Percentiles rank a stretch among this genome's conserved stretches.
Conservation (phyloP, 2,329 filamentous ascomycete genomes). For the Cercospora nicotianae region DNA sequence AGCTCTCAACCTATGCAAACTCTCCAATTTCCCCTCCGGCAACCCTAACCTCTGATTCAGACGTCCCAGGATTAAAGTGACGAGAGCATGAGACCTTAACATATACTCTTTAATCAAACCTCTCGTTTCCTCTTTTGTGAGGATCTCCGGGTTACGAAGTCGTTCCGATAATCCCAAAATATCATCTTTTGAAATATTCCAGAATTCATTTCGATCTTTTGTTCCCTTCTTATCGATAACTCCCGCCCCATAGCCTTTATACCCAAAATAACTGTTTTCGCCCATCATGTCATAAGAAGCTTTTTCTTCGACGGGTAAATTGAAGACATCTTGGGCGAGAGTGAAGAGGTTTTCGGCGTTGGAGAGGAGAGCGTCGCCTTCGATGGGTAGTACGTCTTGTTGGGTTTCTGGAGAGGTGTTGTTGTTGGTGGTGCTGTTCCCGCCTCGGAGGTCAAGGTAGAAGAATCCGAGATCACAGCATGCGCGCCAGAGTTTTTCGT, state of each 20-base stretch:
- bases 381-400: slow-evolving; percentile 13
- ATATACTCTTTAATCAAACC: slow-evolving; percentile 48
- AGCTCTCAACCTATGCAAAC: slow-evolving; percentile 48
- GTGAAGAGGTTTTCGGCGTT: slow-evolving; percentile 50
- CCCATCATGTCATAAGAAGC: slow-evolving; percentile 55
- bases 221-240: slow-evolving; percentile 52
- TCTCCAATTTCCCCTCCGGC: slow-evolving; percentile 43
- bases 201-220: slow-evolving; percentile 55
- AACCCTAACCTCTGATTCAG: slow-evolving; percentile 50
- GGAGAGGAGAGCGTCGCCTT: slow-evolving; percentile 45
- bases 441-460: slow-evolving; percentile 52
- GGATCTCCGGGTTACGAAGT: slow-evolving; percentile 43
- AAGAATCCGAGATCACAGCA: slow-evolving; percentile 55
- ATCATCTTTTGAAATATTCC: slow-evolving; percentile 58
- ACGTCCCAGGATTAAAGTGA: slow-evolving; percentile 47
- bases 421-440: not conserved
- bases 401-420: not conserved
- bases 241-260: slow-evolving; percentile 39
- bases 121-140: slow-evolving; percentile 42
- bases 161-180: slow-evolving; percentile 43
- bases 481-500: slow-evolving; percentile 38
- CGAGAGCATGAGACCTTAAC: slow-evolving; percentile 46
- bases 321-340: slow-evolving; percentile 50
- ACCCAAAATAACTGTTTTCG: slow-evolving; percentile 55
- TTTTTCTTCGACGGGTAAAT: slow-evolving; percentile 53